Evolutionary conservation across 768 basidiomycete genomes (phyloP).

Genomic region (Leucocoprinus leucothites): DNA sequence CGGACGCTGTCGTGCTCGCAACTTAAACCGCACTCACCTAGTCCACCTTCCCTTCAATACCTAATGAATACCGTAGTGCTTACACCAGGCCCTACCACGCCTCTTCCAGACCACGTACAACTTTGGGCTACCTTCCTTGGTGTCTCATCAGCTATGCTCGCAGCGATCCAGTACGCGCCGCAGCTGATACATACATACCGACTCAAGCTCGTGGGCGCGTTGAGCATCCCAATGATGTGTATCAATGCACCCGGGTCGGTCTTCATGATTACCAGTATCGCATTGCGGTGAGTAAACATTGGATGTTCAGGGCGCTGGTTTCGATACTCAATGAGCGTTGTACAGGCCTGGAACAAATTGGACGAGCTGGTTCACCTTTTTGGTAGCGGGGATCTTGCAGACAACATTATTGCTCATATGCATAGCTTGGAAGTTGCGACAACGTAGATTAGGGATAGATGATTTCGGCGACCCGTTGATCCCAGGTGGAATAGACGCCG

Average conservation of each 20-base stretch:
- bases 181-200: slow-evolving; percentile 81
- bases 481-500: not conserved
- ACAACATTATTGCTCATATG: slow-evolving; percentile 81
- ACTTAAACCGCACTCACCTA: too few relatives aligned
- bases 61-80: too few relatives aligned
- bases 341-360: slow-evolving; percentile 74
- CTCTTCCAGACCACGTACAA: slow-evolving; percentile 86
- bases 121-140: slow-evolving; percentile 87
- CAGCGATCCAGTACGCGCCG: slow-evolving; percentile 83
- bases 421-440: slow-evolving; percentile 78
- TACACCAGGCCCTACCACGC: too few relatives aligned
- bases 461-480: slow-evolving; percentile 86
- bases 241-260: slow-evolving; percentile 61
- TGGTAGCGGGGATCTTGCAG: slow-evolving; percentile 83
- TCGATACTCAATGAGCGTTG: not conserved
- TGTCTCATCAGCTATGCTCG: slow-evolving; percentile 77
- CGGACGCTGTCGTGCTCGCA: too few relatives aligned
- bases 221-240: slow-evolving; percentile 71
- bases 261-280: slow-evolving; percentile 81
- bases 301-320: not conserved
- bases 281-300: slow-evolving; percentile 43
- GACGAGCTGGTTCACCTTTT: slow-evolving; percentile 87
- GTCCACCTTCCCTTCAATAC: too few relatives aligned
- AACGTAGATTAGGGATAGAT: slow-evolving; percentile 71
- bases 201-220: slow-evolving; percentile 80